phyloP scores from a whole-genome alignment of 2,329 filamentous ascomycete species.

The Clonostachys rosea region DNA sequence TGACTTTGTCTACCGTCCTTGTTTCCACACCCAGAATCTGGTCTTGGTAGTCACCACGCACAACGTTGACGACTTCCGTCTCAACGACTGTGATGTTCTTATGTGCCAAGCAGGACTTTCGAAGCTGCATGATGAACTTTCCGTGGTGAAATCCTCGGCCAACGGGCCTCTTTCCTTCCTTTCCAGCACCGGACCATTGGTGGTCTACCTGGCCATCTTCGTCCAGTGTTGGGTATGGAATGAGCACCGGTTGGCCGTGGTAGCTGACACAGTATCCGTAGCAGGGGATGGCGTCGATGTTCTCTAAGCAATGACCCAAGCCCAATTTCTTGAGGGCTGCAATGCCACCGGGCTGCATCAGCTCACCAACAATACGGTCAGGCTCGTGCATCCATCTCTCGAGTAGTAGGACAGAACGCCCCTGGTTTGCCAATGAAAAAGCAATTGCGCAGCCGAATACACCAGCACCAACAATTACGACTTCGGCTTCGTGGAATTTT shows the following conservation, averaged over 20 bases:
- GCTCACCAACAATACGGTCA: conserved; percentile 91
- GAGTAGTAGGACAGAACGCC: conserved; percentile 83
- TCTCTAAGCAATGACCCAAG: conserved; percentile 76
- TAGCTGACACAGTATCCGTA: conserved; percentile 87
- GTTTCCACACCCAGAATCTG: conserved; percentile 83
- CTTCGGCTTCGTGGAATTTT: conserved; percentile 64
- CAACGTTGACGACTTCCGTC: conserved; percentile 74
- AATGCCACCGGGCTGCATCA: conserved; percentile 90
- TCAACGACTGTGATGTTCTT: conserved; percentile 88
- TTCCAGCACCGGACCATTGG: conserved; percentile 25
- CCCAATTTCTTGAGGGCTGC: conserved; percentile 76
- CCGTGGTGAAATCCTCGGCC: conserved; percentile 92
- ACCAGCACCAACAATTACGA: conserved; percentile 89
- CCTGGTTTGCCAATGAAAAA: conserved; percentile 80
- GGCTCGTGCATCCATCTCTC: conserved; percentile 89
- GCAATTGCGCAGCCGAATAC: conserved; percentile 86
- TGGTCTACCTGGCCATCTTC: conserved; percentile 33
- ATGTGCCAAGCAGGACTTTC: conserved; percentile 67
- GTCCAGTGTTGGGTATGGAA: conserved; percentile 71
- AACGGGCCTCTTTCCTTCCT: conserved; percentile 42
- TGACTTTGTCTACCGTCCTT: conserved; percentile 54
- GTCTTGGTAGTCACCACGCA: conserved; percentile 63
- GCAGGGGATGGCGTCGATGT: conserved; percentile 79
- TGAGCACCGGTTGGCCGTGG: conserved; percentile 65
- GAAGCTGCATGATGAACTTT: conserved; percentile 79